Percentiles rank a stretch among this genome's conserved stretches.
Evolutionary conservation across 257 asterid genomes (phyloP).

Genomic region (Ocimum tenuiflorum): DNA sequence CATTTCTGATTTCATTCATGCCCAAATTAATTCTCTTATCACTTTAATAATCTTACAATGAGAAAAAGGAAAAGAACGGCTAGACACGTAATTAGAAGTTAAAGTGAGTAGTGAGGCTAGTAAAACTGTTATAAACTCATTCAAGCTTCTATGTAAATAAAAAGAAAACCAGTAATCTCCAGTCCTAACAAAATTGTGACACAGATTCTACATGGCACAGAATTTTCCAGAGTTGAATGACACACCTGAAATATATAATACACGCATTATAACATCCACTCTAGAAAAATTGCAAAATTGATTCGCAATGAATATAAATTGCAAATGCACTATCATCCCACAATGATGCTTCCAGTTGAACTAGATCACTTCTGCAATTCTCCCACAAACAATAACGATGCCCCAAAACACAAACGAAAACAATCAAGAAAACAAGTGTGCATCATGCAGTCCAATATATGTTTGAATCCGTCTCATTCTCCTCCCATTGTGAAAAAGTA

Average conservation of each 20-base stretch:
- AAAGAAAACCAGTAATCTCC: neutral
- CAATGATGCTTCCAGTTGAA: neutral
- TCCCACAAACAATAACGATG: neutral
- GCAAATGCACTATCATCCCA: too few species aligned
- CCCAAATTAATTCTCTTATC: constrained; percentile 1
- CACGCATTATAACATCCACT: neutral
- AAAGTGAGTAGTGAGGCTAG: neutral
- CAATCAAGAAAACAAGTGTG: neutral
- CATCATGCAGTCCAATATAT: neutral
- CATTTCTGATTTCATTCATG: constrained; percentile 32
- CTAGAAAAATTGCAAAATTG: neutral
- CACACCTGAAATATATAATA: neutral
- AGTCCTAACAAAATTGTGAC: neutral
- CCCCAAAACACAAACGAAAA: neutral
- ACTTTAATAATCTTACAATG: constrained; percentile 7
- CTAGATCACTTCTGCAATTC: neutral
- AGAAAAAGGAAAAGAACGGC: neutral
- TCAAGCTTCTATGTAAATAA: neutral
- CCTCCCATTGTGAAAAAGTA: too few species aligned
- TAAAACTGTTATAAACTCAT: neutral
- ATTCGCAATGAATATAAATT: neutral
- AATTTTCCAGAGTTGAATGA: neutral
- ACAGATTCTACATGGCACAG: neutral
- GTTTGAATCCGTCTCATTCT: too few species aligned
- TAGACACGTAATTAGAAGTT: neutral